Evolutionary conservation across 2,329 filamentous ascomycete species (phyloP).

Genomic region (Bisporella sp.): DNA sequence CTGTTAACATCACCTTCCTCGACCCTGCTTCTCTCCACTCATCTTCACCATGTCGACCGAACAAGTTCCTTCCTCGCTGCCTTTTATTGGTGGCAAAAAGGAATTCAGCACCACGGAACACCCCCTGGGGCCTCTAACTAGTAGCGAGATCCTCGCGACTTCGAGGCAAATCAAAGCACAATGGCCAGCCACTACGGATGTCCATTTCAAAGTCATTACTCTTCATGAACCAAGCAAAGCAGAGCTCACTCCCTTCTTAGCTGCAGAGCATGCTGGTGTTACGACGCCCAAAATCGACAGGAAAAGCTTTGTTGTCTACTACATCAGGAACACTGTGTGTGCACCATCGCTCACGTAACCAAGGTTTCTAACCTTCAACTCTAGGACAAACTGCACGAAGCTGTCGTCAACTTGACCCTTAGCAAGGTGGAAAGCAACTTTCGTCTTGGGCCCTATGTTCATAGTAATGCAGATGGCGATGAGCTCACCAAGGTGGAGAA

Average conservation of each 20-base stretch:
- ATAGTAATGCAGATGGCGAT: conserved; percentile 51
- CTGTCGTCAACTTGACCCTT: conserved; percentile 43
- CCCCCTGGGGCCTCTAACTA: conserved; percentile 52
- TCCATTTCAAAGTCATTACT: conserved; percentile 59
- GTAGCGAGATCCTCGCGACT: conserved; percentile 47
- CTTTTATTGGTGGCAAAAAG: conserved; percentile 18
- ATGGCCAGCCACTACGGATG: conserved; percentile 47
- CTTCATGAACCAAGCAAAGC: conserved; percentile 50
- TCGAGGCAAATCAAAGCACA: conserved; percentile 41
- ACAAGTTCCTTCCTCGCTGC: conserved; percentile 18
- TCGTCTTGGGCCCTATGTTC: conserved; percentile 50
- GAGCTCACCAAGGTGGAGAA: conserved; percentile 54
- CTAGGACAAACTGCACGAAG: conserved; percentile 57
- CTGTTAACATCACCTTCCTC: neutral
- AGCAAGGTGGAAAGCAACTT: conserved; percentile 47
- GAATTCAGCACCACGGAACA: conserved; percentile 33
- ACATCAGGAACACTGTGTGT: conserved; percentile 51
- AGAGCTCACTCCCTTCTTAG: conserved; percentile 42
- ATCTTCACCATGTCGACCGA: conserved; percentile 16
- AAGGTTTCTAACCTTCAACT: no score
- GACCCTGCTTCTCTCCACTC: neutral
- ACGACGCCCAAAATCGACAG: conserved; percentile 37
- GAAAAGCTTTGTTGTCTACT: conserved; percentile 50
- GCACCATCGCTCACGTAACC: neutral
- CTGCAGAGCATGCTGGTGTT: conserved; percentile 37